phyloP scores from a whole-genome alignment of 371 early-diverging fungal genomes.

The Lichtheimia ornata region DNA sequence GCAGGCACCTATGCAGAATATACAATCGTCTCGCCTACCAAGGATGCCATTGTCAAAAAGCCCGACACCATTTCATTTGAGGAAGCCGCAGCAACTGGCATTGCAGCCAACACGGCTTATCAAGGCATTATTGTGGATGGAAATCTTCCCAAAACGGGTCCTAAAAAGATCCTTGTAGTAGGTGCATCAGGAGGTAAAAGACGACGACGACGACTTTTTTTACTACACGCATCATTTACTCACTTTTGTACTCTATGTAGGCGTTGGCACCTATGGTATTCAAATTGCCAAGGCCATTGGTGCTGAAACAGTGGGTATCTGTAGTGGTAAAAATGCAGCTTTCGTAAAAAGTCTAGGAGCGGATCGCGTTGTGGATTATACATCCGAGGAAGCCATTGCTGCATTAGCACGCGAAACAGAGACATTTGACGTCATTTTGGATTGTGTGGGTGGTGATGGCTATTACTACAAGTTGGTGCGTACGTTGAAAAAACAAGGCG shows the following conservation, averaged over 20 bases:
- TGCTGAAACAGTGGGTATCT: conserved; percentile 62
- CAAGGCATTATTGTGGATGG: conserved; percentile 30
- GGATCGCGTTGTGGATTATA: conserved; percentile 63
- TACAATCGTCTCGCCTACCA: background rate
- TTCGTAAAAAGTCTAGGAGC: conserved; percentile 59
- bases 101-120: conserved; percentile 42
- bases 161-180: conserved; percentile 37
- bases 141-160: conserved; percentile 14
- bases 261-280: conserved; percentile 57
- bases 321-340: conserved; percentile 52
- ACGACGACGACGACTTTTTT: too few relatives aligned
- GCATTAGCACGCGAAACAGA: conserved; percentile 11
- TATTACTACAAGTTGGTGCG: conserved; percentile 34
- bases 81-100: conserved; percentile 49
- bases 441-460: conserved; percentile 55
- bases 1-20: conserved; percentile 55
- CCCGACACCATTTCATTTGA: conserved; percentile 42
- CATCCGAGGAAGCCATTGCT: conserved; percentile 24
- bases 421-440: conserved; percentile 46
- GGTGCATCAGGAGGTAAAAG: conserved; percentile 56
- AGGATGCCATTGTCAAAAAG: conserved; percentile 40
- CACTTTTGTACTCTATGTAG: too few relatives aligned
- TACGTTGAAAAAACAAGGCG: conserved; percentile 33
- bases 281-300: conserved; percentile 62
- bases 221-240: too few relatives aligned